Base-by-base conservation (phyloP, 2,329 filamentous ascomycete species). In the Nothopassalora personata region DNA sequence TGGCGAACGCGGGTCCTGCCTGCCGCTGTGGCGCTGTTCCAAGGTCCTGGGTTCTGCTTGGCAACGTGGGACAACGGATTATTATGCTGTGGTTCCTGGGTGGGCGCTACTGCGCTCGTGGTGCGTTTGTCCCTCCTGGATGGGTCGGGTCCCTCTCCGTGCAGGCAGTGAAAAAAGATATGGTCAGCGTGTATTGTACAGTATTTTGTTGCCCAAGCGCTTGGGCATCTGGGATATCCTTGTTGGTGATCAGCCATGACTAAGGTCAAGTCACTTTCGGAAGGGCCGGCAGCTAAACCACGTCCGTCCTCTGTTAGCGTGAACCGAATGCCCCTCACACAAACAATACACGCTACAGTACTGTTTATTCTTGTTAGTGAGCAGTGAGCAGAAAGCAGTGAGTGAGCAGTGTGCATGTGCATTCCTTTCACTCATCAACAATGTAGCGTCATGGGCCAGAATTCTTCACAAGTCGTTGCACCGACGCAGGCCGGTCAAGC, bases 371-470 rank as follows among this genome's bases (percentile, higher is more conserved):
- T 23, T 23, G 3, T n/a, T 27, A 49, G 18, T 7, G 19, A 28
- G 46, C 28, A 49, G 3, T 30, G 46, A 13, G 46, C 19, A 3
- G n/a, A n/a, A n/a, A n/a, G n/a, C n/a, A n/a, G n/a, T n/a, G n/a
- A 49, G 18, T 7, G 19, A 28, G 46, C 28, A 49, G 3, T 30
- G 46, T 28, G 46, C 19, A 3, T 27, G 23, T 10, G 19, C 5
- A 4, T 2, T 9, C 2, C 1, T 27, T 11, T 30, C 46, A 49
- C 46, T 28, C 19, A 30, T 28, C 19, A 30, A 28, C 19, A 49
- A 49, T 49, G 46, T 49, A 19, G 46, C 46, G 36, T n/a, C 27
- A 58, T 58, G 56, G 56, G 56, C 15, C 56, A 58, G 33, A 50
- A 43, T 18, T 47, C 48, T 30, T 34, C 23, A n/a, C 56, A 58